A percentile compares a stretch with the other conserved stretches of the same genome.
Conservation (phyloP, 2,329 filamentous ascomycete genomes). For the Hymenoscyphus infarciens region DNA sequence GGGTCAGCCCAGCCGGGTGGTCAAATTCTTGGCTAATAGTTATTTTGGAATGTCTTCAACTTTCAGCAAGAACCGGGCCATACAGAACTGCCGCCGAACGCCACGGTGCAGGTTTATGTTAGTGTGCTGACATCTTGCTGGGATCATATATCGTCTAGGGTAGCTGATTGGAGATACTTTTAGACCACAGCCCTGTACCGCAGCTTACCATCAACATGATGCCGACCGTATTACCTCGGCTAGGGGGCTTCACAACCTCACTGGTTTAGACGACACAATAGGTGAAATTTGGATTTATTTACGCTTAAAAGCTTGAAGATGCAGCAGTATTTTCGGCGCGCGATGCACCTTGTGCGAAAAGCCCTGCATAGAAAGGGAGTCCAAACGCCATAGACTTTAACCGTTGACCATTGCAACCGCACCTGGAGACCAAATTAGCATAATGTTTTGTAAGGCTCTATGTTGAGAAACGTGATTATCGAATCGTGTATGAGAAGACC, state of each 20-base stretch:
- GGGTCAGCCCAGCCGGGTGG: neutral
- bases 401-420: neutral
- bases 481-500: neutral
- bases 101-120: neutral
- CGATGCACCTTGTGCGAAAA: neutral
- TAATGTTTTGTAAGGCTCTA: neutral
- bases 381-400: neutral
- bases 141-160: neutral
- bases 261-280: neutral
- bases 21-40: neutral
- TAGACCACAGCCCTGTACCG: neutral
- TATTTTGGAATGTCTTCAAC: neutral
- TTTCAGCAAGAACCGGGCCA: neutral
- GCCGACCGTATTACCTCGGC: neutral
- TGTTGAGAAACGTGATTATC: neutral
- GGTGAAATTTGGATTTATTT: neutral
- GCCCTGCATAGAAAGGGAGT: neutral
- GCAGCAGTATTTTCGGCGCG: neutral
- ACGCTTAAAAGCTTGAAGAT: neutral
- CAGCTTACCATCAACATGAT: neutral
- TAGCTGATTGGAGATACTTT: neutral
- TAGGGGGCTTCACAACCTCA: neutral
- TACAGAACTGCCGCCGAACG: neutral
- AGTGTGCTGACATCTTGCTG: neutral
- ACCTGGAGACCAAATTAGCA: neutral